Base-by-base conservation (phyloP, 805 yeast genomes). In the Lachancea fermentati region DNA sequence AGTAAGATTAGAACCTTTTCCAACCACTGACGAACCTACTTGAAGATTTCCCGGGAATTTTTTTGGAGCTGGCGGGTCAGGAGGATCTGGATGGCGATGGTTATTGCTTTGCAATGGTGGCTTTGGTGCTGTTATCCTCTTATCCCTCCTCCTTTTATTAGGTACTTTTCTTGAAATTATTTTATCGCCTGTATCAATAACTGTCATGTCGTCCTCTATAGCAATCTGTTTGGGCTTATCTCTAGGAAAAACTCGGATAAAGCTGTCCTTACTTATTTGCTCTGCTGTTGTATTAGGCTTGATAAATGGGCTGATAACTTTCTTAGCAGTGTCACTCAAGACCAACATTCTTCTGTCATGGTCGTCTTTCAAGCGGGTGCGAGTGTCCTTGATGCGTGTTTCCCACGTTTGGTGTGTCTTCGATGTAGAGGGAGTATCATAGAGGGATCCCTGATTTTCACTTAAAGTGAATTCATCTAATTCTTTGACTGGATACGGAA, bases 401-500 rank as follows among this genome's bases (percentile, higher is more conserved):
- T 11, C 26, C 26, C 26, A 22, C 7, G 26, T 7, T 22, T 22
- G 7, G 11, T 11, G 9, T 7, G 26, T 11, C 11, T 7, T 22
- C 11, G 26, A 11, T 7, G 26, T 7, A 22, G 9, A 7, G 9
- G 7, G 26, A 7, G 26, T 22, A 11, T 22, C 26, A 22, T 22
- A 7, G 9, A 11, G 7, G 11, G 37, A 30, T 6, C 16, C 16
- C 12, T 19, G 14, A 13, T 26, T 26, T 4, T 36, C 34, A 8
- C 31, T n/a, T 14, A 39, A 14, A 4, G 42, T 25, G 19, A 39
- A 39, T 5, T 29, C 37, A 17, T 44, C 47, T 12, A 37, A 19
- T 12, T 44, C 47, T 22, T 24, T 32, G n/a, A 32, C 16, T 9
- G 47, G 47, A 26, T 44, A 44, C 3, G 47, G 47, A 16, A 33